Conservation (phyloP, 148 eudicot species). For the Limonium bicolor region DNA sequence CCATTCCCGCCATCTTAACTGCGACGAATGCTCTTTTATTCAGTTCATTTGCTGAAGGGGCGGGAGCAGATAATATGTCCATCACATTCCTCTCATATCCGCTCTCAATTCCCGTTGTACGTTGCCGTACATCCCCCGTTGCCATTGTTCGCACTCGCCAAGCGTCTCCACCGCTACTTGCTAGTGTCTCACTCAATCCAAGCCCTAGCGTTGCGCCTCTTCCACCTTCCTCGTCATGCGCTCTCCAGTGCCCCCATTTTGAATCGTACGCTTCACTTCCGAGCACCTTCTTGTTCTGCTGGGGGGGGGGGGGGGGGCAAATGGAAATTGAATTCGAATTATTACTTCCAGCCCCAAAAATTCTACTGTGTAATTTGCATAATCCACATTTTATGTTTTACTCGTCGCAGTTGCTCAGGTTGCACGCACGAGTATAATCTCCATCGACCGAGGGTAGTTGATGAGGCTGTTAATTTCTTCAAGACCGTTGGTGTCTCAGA, state of each 20-base stretch:
- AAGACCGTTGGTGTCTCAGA: conserved; percentile 42
- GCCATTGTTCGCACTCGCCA: conserved; percentile 10
- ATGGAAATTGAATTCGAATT: too few species aligned
- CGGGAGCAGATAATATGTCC: too few species aligned
- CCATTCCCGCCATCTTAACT: too few species aligned
- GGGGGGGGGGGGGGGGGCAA: too few species aligned
- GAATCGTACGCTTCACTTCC: conserved; percentile 67
- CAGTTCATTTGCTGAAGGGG: too few species aligned
- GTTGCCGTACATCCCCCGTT: conserved; percentile 14
- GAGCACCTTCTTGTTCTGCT: too few species aligned
- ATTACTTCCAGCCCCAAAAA: neutral
- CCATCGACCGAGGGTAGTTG: conserved; percentile 54
- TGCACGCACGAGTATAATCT: conserved; percentile 75
- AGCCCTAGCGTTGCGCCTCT: conserved; percentile 18
- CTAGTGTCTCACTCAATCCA: conserved; percentile 20
- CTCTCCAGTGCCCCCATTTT: conserved; percentile 85
- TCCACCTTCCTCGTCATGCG: conserved; percentile 37
- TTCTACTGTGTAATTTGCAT: neutral
- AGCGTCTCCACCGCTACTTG: conserved; percentile 10
- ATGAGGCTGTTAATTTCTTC: conserved; percentile 56
- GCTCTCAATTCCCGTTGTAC: conserved; percentile 11
- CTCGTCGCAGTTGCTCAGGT: conserved; percentile 64
- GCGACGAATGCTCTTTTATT: too few species aligned
- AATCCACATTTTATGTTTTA: neutral
- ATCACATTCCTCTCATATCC: conserved; percentile 7